Evolutionary conservation across 164 flowering plant species (phyloP), one percentile per base, ranked within the genome.

Genomic region (Platanus orientalis): DNA sequence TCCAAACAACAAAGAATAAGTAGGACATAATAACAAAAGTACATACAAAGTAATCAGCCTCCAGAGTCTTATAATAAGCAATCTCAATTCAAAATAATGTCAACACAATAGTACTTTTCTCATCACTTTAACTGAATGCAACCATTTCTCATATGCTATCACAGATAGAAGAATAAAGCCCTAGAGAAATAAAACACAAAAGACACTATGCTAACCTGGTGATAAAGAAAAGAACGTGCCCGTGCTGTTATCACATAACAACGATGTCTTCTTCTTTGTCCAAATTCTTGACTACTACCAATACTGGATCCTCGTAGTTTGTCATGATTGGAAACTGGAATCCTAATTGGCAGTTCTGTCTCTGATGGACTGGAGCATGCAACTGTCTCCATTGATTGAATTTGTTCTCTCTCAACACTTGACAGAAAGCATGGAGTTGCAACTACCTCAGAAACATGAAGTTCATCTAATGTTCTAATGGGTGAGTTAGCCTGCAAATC

Each of bases 171-270:
- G 19, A 17, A 29, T 25, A 47, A 14, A 29, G 26, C 48, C 21
- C n/a, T 13, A 7, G 57, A 34, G 7, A 29, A 44, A 54, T 40
- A 34, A 27, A 57, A 13, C 0, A 49, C 34, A 51, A 29, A 1
- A 28, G 32, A 57, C 49, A 63, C 53, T 11, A 53, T 47, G 28
- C 65, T 16, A 51, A 93, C 99, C 99, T 95, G 97, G 73, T 91
- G 99, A 67, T 95, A 95, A 23, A 95, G 96, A 72, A 91, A 95
- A 54, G 99, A 79, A 42, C 89, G 90, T 24, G 96, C 83, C 25
- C 97, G 84, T 64, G 94, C 88, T 53, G 90, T 92, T 29, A 95
- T 76, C 32, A 89, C 84, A 72, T 71, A 82, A 66, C 89, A 88
- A 40, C 84, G 87, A 56, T 92, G 94, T 32, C 70, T 75, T 78